Evolutionary conservation across 208 protist species (phyloP).

Genomic region (Porcisia hertigi): DNA sequence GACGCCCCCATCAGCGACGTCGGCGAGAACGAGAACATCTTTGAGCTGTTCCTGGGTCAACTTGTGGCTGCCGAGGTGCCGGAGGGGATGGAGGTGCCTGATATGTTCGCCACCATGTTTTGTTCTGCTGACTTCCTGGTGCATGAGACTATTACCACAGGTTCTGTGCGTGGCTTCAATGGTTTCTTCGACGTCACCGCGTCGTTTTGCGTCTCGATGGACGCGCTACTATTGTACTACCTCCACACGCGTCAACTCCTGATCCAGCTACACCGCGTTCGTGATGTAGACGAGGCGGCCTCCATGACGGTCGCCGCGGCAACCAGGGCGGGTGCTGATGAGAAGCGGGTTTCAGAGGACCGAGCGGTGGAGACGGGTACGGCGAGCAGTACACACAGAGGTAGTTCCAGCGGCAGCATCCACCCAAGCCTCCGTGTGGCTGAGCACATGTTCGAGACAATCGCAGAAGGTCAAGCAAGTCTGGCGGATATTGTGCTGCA

Average conservation of each 20-base stretch:
- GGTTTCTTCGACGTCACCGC: constrained; percentile 90
- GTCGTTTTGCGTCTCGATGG: constrained; percentile 86
- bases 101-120: constrained; percentile 66
- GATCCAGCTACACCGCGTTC: constrained; percentile 88
- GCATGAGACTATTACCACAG: constrained; percentile 89
- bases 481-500: constrained; percentile 62
- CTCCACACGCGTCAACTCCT: constrained; percentile 79
- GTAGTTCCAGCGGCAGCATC: constrained; percentile 18
- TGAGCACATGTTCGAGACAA: constrained; percentile 73
- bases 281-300: constrained; percentile 63
- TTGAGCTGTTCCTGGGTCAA: constrained; percentile 92
- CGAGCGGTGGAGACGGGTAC: not conserved
- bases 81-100: constrained; percentile 40
- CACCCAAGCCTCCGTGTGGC: constrained; percentile 38
- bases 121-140: constrained; percentile 88
- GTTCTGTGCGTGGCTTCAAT: constrained; percentile 80
- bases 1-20: constrained; percentile 50
- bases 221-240: constrained; percentile 87
- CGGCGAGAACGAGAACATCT: constrained; percentile 67
- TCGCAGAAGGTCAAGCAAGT: constrained; percentile 77
- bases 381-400: constrained; percentile 4
- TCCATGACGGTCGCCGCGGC: constrained; percentile 9
- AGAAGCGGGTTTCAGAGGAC: not conserved
- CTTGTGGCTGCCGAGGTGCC: constrained; percentile 73
- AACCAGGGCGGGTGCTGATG: not conserved